Evolutionary conservation across 371 early-diverging fungal genomes (phyloP), one percentile per base, ranked within the genome.

Genomic region (Apophysomyces sp.): DNA sequence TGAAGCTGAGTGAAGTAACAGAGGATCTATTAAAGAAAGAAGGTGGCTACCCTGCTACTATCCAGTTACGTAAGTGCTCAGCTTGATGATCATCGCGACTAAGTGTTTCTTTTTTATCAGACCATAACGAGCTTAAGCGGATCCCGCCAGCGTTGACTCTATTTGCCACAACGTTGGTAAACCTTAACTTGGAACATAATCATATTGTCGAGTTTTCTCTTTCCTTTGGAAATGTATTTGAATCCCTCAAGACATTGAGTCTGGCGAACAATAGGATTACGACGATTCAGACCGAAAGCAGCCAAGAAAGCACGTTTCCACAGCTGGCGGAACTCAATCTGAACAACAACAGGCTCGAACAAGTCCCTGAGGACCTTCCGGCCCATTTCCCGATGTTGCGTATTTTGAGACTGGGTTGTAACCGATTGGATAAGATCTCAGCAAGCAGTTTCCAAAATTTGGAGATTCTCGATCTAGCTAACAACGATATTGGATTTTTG

Each of bases 401-500:
- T n/a, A 71, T 58, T 2, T 57, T 91, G 36, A 60, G 63, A 1
- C 73, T 72, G 16, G 69, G 81, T 21, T 76, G 77, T 18, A 89
- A 89, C 71, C 69, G 69, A 44, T 63, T 90, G 39, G 65, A 76
- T 26, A 62, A 70, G 6, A 80, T 90, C 26, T 59, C 68, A 2
- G 77, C 84, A 11, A 52, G 56, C 29, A 61, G 71, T n/a, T 74
- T 86, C 56, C 72, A 77, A n/a, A 69, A 77, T 6, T 41, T 88
- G 57, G 66, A 78, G 16, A 49, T 75, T 0, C 59, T 87, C 51
- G 85, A 88, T 65, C 44, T 89, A 21, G 77, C 81, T 6, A 85
- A 86, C 41, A 89, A 89, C 52, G 83, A 82, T 26, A 86, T 89
- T 62, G 75, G 62, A 0, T 53, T 73, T 5, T 58, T 89, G n/a